Conservation (phyloP, 1,139 yeast genomes). For the Geotrichum australiense region DNA sequence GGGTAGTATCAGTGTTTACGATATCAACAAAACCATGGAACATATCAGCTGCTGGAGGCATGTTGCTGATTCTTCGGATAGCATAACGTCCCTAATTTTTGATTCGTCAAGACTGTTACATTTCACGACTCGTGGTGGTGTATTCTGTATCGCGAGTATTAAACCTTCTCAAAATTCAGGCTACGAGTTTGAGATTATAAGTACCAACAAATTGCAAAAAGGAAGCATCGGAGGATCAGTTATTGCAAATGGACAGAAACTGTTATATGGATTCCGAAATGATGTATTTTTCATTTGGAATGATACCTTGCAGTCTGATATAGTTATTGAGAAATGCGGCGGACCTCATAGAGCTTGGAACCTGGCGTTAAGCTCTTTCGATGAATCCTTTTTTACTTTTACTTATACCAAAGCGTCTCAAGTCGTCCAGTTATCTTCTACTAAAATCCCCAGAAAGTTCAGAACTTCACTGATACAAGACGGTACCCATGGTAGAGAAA, state of each 20-base stretch:
- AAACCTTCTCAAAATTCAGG: neutral
- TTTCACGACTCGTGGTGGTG: slow-evolving; percentile 31
- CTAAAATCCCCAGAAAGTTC: slow-evolving; percentile 23
- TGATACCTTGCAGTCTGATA: slow-evolving; percentile 67
- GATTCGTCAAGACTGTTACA: slow-evolving; percentile 16
- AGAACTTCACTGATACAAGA: slow-evolving; percentile 34
- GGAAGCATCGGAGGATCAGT: slow-evolving; percentile 76
- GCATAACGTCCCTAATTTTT: slow-evolving; percentile 15
- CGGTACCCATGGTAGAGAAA: slow-evolving; percentile 90
- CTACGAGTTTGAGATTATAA: slow-evolving; percentile 33
- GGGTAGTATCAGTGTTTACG: slow-evolving; percentile 57
- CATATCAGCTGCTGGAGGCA: slow-evolving; percentile 42
- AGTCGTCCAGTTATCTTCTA: slow-evolving; percentile 15
- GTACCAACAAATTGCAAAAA: slow-evolving; percentile 57
- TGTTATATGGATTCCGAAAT: slow-evolving; percentile 77
- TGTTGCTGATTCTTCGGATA: slow-evolving; percentile 18
- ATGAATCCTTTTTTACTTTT: slow-evolving; percentile 32
- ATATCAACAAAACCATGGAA: slow-evolving; percentile 29
- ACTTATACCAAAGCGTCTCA: slow-evolving; percentile 49
- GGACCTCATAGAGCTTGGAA: slow-evolving; percentile 88
- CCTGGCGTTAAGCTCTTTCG: slow-evolving; percentile 31
- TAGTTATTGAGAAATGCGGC: slow-evolving; percentile 72
- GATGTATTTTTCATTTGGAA: slow-evolving; percentile 76
- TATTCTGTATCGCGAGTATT: slow-evolving; percentile 18
- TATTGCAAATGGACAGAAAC: slow-evolving; percentile 41